phyloP scores from a whole-genome alignment of 768 basidiomycete genomes.

The Tricholoma sp. region DNA sequence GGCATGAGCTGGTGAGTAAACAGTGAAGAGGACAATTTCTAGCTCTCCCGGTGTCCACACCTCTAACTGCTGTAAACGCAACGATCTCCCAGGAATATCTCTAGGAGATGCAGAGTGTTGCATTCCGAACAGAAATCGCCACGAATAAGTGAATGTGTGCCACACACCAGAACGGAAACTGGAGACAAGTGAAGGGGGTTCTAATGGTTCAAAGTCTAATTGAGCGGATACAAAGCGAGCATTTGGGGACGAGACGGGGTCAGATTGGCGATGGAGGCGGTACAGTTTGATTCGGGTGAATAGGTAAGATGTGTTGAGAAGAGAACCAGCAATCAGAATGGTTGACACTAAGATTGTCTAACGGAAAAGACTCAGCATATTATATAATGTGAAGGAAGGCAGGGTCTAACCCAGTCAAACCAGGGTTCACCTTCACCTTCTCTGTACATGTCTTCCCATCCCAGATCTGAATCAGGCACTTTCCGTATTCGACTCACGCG shows the following conservation, averaged over 20 bases:
- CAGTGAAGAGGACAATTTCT: slow-evolving; percentile 61
- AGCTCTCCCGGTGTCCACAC: slow-evolving; percentile 74
- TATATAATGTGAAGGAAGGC: slow-evolving; percentile 7
- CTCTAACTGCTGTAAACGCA: slow-evolving; percentile 69
- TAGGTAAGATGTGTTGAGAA: slow-evolving; percentile 59
- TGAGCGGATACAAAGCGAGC: slow-evolving; percentile 60
- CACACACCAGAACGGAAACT: slow-evolving; percentile 43
- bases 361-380: not conserved
- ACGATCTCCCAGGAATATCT: slow-evolving; percentile 34
- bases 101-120: slow-evolving; percentile 34
- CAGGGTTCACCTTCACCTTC: slow-evolving; percentile 60
- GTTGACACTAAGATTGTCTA: slow-evolving; percentile 65
- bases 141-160: slow-evolving; percentile 49
- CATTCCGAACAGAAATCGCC: slow-evolving; percentile 66
- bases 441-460: slow-evolving; percentile 76
- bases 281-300: slow-evolving; percentile 68
- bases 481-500: slow-evolving; percentile 52
- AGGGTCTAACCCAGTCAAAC: slow-evolving; percentile 71
- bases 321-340: slow-evolving; percentile 47
- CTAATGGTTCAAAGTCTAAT: slow-evolving; percentile 39
- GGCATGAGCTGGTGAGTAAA: slow-evolving; percentile 77
- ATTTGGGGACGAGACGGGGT: slow-evolving; percentile 66
- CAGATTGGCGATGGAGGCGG: slow-evolving; percentile 55
- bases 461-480: slow-evolving; percentile 61
- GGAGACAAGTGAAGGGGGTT: slow-evolving; percentile 38